phyloP scores from a whole-genome alignment of 495 filamentous ascomycete species.

The Daldinia decipiens region DNA sequence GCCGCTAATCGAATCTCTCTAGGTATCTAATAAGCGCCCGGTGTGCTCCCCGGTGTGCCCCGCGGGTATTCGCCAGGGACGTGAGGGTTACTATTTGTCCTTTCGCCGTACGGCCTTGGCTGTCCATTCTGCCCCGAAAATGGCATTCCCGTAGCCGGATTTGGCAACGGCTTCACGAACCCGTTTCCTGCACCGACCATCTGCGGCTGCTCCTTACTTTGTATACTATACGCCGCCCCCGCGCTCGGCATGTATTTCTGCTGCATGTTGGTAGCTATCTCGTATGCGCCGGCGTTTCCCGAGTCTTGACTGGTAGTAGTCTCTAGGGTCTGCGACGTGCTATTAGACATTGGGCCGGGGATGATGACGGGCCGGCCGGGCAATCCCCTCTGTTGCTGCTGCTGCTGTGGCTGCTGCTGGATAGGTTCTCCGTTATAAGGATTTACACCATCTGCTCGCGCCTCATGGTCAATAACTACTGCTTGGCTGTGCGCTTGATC shows the following conservation, averaged over 20 bases:
- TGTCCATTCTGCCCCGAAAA: conserved; percentile 34
- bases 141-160: conserved; percentile 9
- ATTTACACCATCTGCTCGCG: conserved; percentile 58
- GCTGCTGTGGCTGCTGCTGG: conserved; percentile 27
- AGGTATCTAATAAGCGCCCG: conserved; percentile 25
- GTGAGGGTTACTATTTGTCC: conserved; percentile 59
- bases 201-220: conserved; percentile 15
- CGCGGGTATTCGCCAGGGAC: conserved; percentile 68
- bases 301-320: conserved; percentile 45
- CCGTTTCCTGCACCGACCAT: conserved; percentile 19
- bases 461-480: conserved; percentile 51
- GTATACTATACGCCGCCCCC: conserved; percentile 27
- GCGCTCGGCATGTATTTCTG: conserved; percentile 35
- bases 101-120: conserved; percentile 34
- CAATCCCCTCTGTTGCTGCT: conserved; percentile 9
- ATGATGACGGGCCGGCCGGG: conserved; percentile 28
- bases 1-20: neutral
- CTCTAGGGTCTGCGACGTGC: conserved; percentile 24
- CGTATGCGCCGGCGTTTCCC: conserved; percentile 42
- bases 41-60: conserved; percentile 38
- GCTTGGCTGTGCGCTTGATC: conserved; percentile 52
- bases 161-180: conserved; percentile 27
- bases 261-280: conserved; percentile 37
- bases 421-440: conserved; percentile 55
- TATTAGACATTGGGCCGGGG: conserved; percentile 27